Evolutionary conservation across 1,284 basidiomycete genomes (phyloP), one percentile per base, ranked within the genome.

Genomic region (Paramarasmius palmivorus): DNA sequence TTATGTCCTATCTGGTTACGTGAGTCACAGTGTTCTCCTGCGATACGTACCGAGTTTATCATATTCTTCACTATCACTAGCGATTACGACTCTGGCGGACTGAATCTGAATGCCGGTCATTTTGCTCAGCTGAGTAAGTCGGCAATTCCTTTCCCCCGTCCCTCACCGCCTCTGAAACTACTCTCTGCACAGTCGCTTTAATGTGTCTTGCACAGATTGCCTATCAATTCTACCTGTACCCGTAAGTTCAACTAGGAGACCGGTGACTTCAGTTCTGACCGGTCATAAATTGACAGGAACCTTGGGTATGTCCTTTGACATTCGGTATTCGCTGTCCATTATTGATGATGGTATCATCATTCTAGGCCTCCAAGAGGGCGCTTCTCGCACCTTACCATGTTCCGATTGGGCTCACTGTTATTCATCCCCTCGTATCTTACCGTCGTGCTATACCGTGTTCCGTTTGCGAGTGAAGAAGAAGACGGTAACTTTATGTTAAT

Each of bases 211-310:
- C 83, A 47, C 88, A 90, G 65, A 90, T 91, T 57, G 82, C 82
- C n/a, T 91, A 90, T 63, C 88, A 91, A 63, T 91, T 91, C 63
- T 84, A 90, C 64, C 77, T 93, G 40, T 95, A 94, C 76, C 92
- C 92, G 82, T 91, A 68, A 66, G 86, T 82, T 4, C 61, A 54
- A 35, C 54, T 58, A 45, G 48, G 40, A 14, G 45, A 34, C 34
- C 44, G 42, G 41, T 26, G 23, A 39, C 57, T 59, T 37, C 53
- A 56, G 50, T 48, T 61, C 39, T 63, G 63, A 17, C 57, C 54
- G 63, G 64, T 55, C 51, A 57, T 53, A 50, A 54, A 55, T 62
- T 61, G 29, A 22, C 46, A 83, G 83, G 44, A 81, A 82, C 63
- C 78, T 81, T 63, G 77, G 79, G 85, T 75, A 61, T 63, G 77